A percentile compares a stretch with the other conserved stretches of the same genome.
phyloP scores from a whole-genome alignment of 768 basidiomycete species.

The Tylopilus vinaceipallidus region DNA sequence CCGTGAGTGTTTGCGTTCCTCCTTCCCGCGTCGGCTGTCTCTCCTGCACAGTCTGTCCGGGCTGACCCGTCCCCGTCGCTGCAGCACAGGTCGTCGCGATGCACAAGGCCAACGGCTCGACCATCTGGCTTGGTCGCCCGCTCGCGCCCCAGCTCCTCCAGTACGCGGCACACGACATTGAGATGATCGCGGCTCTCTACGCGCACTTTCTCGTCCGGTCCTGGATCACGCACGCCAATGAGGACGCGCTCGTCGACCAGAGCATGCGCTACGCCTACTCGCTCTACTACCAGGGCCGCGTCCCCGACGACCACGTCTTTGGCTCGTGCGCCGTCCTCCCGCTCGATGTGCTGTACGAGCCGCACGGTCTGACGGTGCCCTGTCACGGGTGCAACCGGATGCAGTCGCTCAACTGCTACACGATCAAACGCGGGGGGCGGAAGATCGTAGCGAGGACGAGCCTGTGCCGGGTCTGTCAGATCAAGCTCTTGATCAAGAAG shows the following conservation, averaged over 20 bases:
- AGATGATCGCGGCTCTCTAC: constrained; percentile 37
- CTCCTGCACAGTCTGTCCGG: background rate
- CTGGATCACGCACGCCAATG: constrained; percentile 23
- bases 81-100: constrained; percentile 37
- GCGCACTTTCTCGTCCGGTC: constrained; percentile 28
- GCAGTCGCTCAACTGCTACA: constrained; percentile 32
- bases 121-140: constrained; percentile 37
- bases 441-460: constrained; percentile 25
- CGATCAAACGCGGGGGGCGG: constrained; percentile 7
- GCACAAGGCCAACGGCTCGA: constrained; percentile 32
- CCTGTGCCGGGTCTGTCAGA: constrained; percentile 30
- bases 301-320: constrained; percentile 25
- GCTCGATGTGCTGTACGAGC: constrained; percentile 28
- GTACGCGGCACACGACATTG: constrained; percentile 44
- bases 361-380: constrained; percentile 21
- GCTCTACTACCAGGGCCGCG: constrained; percentile 28
- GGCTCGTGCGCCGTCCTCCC: constrained; percentile 21
- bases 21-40: no score
- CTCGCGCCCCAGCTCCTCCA: constrained; percentile 35
- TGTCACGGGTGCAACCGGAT: constrained; percentile 27
- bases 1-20: constrained; percentile 23
- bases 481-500: constrained; percentile 30
- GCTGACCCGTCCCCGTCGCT: background rate
- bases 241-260: constrained; percentile 16
- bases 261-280: constrained; percentile 32